Evolutionary conservation across 163 green algal genomes (phyloP).

Genomic region (Coccomyxa subellipsoidea): DNA sequence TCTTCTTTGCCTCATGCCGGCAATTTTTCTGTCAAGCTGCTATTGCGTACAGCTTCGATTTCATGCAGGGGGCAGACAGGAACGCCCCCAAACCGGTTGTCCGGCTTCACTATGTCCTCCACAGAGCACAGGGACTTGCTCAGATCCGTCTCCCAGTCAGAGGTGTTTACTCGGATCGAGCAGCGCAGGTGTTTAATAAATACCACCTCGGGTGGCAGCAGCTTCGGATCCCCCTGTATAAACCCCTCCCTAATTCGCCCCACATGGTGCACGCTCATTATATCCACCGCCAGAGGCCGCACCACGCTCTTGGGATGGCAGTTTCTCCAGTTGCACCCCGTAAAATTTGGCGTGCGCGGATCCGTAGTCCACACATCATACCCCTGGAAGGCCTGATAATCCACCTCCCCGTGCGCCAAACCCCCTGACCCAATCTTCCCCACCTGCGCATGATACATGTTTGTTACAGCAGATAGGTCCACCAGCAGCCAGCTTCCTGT

Average conservation of each 20-base stretch:
- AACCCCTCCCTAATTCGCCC: background rate
- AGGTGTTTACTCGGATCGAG: background rate
- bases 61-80: background rate
- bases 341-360: background rate
- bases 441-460: background rate
- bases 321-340: background rate
- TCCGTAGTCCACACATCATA: background rate
- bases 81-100: background rate
- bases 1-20: too few species aligned
- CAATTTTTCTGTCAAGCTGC: background rate
- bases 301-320: constrained; percentile 7
- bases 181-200: background rate
- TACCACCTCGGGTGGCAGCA: background rate
- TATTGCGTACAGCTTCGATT: background rate
- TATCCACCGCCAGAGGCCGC: background rate
- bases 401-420: background rate
- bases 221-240: background rate
- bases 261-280: background rate
- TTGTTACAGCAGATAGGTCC: too few species aligned
- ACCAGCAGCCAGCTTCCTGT: too few species aligned
- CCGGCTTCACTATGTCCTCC: background rate
- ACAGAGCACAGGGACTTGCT: background rate
- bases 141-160: background rate
- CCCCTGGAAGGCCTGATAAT: background rate
- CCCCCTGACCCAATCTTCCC: background rate